Evolutionary conservation across 192 early-diverging fungal species (phyloP).

Genomic region (Coemansia sp.): DNA sequence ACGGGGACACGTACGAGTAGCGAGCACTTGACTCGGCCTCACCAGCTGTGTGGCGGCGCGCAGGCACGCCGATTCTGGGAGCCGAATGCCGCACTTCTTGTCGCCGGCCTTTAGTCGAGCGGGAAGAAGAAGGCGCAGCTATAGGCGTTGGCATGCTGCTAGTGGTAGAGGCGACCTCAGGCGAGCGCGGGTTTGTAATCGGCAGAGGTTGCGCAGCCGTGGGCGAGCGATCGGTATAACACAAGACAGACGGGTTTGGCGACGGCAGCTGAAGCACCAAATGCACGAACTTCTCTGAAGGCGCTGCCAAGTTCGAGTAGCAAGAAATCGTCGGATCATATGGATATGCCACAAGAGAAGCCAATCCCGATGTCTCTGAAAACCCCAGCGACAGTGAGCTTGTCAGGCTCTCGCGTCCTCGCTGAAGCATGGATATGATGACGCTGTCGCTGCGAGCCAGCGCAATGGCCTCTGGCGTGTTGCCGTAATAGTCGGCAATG

Average conservation of each 20-base stretch:
- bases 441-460: constrained; percentile 25
- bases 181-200: background rate
- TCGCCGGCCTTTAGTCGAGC: background rate
- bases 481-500: constrained; percentile 59
- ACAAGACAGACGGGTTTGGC: constrained; percentile 32
- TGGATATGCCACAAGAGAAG: constrained; percentile 7
- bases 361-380: constrained; percentile 2
- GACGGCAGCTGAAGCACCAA: constrained; percentile 36
- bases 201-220: background rate
- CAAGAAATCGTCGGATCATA: background rate
- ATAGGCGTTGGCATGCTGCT: background rate
- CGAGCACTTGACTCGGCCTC: constrained; percentile 23
- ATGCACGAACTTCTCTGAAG: background rate
- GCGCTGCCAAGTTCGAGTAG: background rate
- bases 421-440: background rate
- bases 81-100: background rate
- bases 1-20: constrained; percentile 2
- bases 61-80: constrained; percentile 2
- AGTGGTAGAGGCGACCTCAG: constrained; percentile 6
- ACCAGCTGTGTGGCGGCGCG: constrained; percentile 45
- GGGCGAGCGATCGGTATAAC: constrained; percentile 13
- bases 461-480: constrained; percentile 43
- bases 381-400: background rate
- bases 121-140: background rate
- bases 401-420: constrained; percentile 5